These are phyloP conservation scores for Dictyostelium purpureum DNA, from an alignment of 78 protist genomes.

Conservation along the genomic window DNA sequence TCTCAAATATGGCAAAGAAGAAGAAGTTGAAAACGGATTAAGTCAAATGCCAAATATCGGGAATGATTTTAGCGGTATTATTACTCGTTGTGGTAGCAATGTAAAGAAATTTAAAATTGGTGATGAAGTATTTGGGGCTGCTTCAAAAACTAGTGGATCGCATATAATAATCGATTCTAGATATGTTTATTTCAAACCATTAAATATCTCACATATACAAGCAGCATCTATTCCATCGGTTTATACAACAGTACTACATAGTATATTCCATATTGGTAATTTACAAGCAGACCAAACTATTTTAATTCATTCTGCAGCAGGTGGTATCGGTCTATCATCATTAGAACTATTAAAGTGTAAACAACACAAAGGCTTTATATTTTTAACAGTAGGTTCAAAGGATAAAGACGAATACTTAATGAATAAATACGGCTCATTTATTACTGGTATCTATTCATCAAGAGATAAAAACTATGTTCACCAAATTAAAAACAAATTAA, in stretches of 20 bases:
- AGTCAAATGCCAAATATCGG: too few relatives aligned
- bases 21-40: too few relatives aligned
- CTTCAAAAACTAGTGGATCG: background rate
- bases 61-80: background rate
- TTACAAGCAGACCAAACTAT: background rate
- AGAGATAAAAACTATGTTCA: background rate
- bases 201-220: background rate
- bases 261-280: background rate
- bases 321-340: slow-evolving; percentile 57
- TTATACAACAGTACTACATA: background rate
- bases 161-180: background rate
- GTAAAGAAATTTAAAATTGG: slow-evolving; percentile 3
- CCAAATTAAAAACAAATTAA: background rate
- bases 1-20: too few relatives aligned
- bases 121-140: background rate
- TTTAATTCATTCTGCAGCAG: slow-evolving; percentile 24
- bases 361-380: slow-evolving; percentile 12
- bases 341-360: slow-evolving; percentile 81
- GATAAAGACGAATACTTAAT: background rate
- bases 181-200: background rate
- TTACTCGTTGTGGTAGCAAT: background rate
- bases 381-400: background rate
- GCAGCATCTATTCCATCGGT: slow-evolving; percentile 4
- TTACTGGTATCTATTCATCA: slow-evolving; percentile 11
- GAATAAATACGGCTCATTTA: background rate